Percentiles rank a stretch among this genome's conserved stretches.
Conservation (phyloP, 1,284 basidiomycete species). For the Volvariella volvacea region DNA sequence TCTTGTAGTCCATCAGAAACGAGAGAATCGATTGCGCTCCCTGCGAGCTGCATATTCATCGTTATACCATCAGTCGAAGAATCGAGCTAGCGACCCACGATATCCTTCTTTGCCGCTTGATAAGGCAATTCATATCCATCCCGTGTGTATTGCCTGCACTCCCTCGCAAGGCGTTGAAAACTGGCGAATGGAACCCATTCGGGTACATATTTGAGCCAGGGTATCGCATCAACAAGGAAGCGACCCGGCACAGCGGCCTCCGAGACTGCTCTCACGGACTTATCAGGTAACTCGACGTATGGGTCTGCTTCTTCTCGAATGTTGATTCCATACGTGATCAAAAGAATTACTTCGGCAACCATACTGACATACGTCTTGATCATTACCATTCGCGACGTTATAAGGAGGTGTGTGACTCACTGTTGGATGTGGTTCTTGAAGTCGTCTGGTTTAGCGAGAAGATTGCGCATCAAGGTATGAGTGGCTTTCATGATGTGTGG, state of each 20-base stretch:
- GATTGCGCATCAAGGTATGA: background rate
- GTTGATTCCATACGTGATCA: constrained; percentile 8
- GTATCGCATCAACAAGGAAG: constrained; percentile 17
- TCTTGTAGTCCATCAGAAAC: too few species aligned
- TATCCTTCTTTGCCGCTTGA: constrained; percentile 17
- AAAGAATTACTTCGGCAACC: too few species aligned
- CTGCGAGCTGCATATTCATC: too few species aligned
- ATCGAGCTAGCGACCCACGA: too few species aligned
- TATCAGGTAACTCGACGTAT: constrained; percentile 11
- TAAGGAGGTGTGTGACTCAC: background rate
- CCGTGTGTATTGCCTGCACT: constrained; percentile 19
- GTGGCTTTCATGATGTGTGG: background rate
- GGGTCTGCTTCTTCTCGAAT: constrained; percentile 9
- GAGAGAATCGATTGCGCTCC: too few species aligned
- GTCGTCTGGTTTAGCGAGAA: constrained; percentile 2
- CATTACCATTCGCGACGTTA: constrained; percentile 5
- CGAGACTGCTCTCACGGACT: constrained; percentile 7
- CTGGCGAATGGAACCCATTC: constrained; percentile 37
- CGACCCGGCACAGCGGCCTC: constrained; percentile 13
- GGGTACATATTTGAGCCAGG: constrained; percentile 32
- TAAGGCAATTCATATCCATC: constrained; percentile 24
- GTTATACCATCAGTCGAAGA: too few species aligned
- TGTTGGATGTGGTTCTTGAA: background rate
- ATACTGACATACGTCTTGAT: background rate
- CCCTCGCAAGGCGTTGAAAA: constrained; percentile 32